Conservation (phyloP, 768 basidiomycete species). For the Suillus subluteus region DNA sequence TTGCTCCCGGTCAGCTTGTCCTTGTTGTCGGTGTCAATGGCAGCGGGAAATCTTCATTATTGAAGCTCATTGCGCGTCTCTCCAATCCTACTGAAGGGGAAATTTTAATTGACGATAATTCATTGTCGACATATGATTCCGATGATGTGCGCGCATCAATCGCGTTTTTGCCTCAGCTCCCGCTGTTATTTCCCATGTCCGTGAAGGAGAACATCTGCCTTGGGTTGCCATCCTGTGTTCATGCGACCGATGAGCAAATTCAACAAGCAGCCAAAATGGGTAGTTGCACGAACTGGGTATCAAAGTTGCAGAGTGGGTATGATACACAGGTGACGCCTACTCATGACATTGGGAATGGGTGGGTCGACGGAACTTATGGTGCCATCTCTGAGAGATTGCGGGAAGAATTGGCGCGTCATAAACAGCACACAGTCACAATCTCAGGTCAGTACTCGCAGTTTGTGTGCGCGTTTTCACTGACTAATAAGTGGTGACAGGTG, state of each 20-base stretch:
- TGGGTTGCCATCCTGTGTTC: conserved; percentile 24
- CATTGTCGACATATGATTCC: conserved; percentile 41
- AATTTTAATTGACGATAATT: conserved; percentile 47
- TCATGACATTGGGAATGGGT: conserved; percentile 25
- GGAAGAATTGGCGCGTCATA: conserved; percentile 24
- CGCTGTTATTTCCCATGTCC: conserved; percentile 50
- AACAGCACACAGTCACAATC: conserved; percentile 28
- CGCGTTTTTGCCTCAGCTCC: conserved; percentile 53
- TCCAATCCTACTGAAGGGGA: conserved; percentile 50
- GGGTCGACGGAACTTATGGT: conserved; percentile 23
- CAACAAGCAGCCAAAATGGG: conserved; percentile 37
- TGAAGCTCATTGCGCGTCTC: conserved; percentile 53
- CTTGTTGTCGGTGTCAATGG: conserved; percentile 36
- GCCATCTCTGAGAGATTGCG: conserved; percentile 24
- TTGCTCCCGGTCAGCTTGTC: conserved; percentile 33
- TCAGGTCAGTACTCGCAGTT: conserved; percentile 20
- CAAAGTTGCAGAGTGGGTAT: conserved; percentile 34
- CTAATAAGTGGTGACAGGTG: conserved; percentile 28
- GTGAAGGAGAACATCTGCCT: conserved; percentile 47
- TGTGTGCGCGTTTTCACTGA: conserved; percentile 13
- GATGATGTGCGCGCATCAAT: conserved; percentile 47
- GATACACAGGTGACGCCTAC: conserved; percentile 35
- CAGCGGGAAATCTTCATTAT: conserved; percentile 36
- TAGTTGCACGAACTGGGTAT: conserved; percentile 35
- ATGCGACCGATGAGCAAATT: conserved; percentile 24